These are phyloP conservation scores for Melampsora americana DNA, from an alignment of 1,284 basidiomycete species.

Conservation along the genomic window DNA sequence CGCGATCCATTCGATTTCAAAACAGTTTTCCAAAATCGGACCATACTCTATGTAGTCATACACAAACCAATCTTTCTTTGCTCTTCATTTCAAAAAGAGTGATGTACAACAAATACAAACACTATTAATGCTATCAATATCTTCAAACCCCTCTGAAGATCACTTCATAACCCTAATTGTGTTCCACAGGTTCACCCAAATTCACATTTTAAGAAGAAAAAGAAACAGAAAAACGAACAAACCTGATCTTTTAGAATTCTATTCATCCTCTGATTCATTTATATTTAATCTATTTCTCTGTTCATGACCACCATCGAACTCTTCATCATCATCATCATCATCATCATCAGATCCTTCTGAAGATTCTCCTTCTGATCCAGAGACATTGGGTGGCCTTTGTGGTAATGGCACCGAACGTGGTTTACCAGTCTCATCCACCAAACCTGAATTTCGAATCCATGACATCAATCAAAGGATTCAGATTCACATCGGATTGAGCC, in stretches of 20 bases:
- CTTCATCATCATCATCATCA: background rate
- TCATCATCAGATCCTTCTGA: background rate
- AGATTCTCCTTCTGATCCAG: conserved; percentile 12
- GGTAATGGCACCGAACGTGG: conserved; percentile 36
- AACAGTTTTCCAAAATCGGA: too few species aligned
- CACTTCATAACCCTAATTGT: too few species aligned
- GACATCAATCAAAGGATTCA: background rate
- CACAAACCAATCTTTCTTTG: background rate
- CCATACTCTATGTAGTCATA: too few species aligned
- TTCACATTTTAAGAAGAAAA: too few species aligned
- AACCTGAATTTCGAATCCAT: conserved; percentile 7
- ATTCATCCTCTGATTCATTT: background rate
- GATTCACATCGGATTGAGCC: background rate
- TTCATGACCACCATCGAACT: background rate
- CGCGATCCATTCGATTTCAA: too few species aligned
- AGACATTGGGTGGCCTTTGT: conserved; percentile 37
- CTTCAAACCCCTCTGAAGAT: too few species aligned
- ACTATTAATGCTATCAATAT: background rate
- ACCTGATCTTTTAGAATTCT: background rate
- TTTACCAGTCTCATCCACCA: conserved; percentile 43
- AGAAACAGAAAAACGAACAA: too few species aligned
- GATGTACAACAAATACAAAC: conserved; percentile 9
- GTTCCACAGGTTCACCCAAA: too few species aligned
- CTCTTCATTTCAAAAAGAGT: background rate
- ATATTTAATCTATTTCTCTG: background rate